Evolutionary conservation across 2,329 filamentous ascomycete genomes (phyloP).

Genomic region (Chrysoporthe austroafricana): DNA sequence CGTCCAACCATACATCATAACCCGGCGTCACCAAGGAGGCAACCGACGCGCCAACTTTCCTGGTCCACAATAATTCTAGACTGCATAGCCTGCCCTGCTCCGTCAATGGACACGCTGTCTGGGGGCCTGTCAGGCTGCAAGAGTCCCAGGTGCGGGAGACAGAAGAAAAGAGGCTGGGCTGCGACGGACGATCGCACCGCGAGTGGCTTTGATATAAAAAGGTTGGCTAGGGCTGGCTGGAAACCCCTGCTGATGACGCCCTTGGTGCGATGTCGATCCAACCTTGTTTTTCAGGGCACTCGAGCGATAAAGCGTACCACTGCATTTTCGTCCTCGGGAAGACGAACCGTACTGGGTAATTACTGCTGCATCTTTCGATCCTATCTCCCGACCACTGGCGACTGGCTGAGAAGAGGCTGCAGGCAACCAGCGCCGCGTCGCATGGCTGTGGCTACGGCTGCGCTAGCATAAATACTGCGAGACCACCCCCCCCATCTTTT

Average conservation of each 20-base stretch:
- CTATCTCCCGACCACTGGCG: constrained; percentile 9
- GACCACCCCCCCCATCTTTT: constrained; percentile 38
- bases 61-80: constrained; percentile 8
- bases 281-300: constrained; percentile 28
- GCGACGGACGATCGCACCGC: constrained; percentile 10
- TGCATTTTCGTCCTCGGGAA: constrained; percentile 19
- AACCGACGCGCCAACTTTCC: constrained; percentile 9
- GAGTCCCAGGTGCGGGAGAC: neutral
- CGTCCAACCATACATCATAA: neutral
- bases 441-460: constrained; percentile 7
- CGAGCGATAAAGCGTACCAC: constrained; percentile 3
- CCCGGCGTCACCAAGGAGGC: constrained; percentile 14
- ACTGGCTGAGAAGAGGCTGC: constrained; percentile 9
- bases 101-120: constrained; percentile 9
- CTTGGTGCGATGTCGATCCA: constrained; percentile 21
- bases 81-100: neutral
- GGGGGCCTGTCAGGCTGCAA: constrained; percentile 19
- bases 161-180: constrained; percentile 23
- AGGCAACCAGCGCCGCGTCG: constrained; percentile 31
- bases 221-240: constrained; percentile 18
- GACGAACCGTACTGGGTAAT: neutral
- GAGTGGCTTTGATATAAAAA: constrained; percentile 19
- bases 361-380: constrained; percentile 6
- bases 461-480: constrained; percentile 43
- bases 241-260: constrained; percentile 25